Percentiles rank a stretch among this genome's conserved stretches.
Conservation (phyloP, 2,329 filamentous ascomycete genomes). For the Pseudomassariella vexata region DNA sequence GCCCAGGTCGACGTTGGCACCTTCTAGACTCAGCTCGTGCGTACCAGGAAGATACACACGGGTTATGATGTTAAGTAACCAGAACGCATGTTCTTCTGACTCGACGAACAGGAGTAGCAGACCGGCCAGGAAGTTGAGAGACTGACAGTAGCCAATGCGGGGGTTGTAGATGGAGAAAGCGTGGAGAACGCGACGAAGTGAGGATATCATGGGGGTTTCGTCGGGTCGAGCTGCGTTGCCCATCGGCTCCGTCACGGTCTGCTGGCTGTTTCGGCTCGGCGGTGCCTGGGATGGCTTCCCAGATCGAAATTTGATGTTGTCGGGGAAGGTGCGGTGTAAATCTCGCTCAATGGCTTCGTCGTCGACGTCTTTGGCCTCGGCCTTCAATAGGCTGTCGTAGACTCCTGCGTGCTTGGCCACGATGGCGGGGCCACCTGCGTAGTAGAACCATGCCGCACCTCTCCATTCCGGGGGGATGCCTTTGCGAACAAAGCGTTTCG, state of each 20-base stretch:
- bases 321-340: constrained; percentile 87
- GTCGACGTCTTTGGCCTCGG: constrained; percentile 64
- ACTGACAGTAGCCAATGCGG: constrained; percentile 90
- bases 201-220: constrained; percentile 74
- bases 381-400: constrained; percentile 65
- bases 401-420: constrained; percentile 70
- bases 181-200: constrained; percentile 77
- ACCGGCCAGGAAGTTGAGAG: constrained; percentile 89
- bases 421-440: constrained; percentile 79
- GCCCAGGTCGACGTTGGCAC: constrained; percentile 87
- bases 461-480: constrained; percentile 91
- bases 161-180: constrained; percentile 91
- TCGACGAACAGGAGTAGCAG: constrained; percentile 82
- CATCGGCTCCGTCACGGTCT: constrained; percentile 25
- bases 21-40: constrained; percentile 84
- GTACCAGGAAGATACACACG: constrained; percentile 83
- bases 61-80: constrained; percentile 89
- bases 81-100: constrained; percentile 86
- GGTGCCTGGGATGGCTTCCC: constrained; percentile 25
- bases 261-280: constrained; percentile 29
- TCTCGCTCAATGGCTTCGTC: constrained; percentile 90
- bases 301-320: constrained; percentile 87
- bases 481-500: constrained; percentile 87
- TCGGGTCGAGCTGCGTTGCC: constrained; percentile 22
- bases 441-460: constrained; percentile 96